Conservation (phyloP, 1,284 basidiomycete species). For the Puccinia novopanici region DNA sequence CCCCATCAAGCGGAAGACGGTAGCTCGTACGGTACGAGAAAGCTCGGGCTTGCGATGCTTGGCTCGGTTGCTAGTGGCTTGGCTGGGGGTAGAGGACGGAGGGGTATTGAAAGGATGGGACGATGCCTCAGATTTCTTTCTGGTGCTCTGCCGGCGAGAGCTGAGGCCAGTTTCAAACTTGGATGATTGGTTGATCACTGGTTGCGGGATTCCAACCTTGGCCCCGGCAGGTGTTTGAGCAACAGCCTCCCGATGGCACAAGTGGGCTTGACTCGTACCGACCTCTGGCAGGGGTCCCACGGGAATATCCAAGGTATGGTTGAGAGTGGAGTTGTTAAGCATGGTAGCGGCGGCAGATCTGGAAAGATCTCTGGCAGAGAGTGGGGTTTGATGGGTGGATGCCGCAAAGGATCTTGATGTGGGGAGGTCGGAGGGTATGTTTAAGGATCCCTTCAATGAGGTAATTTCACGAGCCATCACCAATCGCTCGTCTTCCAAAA, state of each 20-base stretch:
- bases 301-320: constrained; percentile 30
- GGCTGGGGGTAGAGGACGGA: not conserved
- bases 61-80: constrained; percentile 18
- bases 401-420: not conserved
- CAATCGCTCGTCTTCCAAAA: constrained; percentile 23
- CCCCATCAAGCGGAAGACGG: constrained; percentile 43
- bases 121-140: constrained; percentile 20
- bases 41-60: constrained; percentile 46
- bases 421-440: not conserved
- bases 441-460: constrained; percentile 7
- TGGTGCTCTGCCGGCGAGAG: constrained; percentile 3
- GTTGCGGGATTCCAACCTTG: constrained; percentile 3
- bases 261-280: constrained; percentile 12
- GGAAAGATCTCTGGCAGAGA: constrained; percentile 21
- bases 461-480: constrained; percentile 40
- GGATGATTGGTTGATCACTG: not conserved
- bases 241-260: not conserved
- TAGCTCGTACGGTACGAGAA: constrained; percentile 36
- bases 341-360: not conserved
- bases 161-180: constrained; percentile 1
- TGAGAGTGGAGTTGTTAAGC: not conserved
- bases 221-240: not conserved
- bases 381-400: constrained; percentile 2
- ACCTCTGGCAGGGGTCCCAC: constrained; percentile 18
- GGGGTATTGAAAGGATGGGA: not conserved